Base-by-base conservation (phyloP, 495 filamentous ascomycete genomes). In the Neurospora sp. region DNA sequence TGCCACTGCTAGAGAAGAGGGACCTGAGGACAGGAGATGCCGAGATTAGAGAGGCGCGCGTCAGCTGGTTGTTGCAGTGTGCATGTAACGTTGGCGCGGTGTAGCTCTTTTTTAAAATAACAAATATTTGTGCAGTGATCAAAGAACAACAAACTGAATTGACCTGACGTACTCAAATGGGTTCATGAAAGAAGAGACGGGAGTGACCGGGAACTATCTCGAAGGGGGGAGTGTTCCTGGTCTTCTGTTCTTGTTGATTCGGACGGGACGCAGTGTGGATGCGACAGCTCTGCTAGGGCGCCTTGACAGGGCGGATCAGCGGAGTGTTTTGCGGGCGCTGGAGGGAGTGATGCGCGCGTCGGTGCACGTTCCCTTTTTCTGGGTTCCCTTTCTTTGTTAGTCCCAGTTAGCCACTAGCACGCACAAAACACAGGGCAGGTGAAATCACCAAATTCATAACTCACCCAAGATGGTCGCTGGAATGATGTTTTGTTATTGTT, bases 1-100 rank as follows among this genome's bases (percentile, higher is more conserved):
- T 79, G 76, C 77, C 75, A 70, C 73, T 73, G 46, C 27, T 18
- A 65, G 53, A 65, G 8, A 81, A 71, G 37, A 81, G 68, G 38
- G 78, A 77, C 48, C 78, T 80, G 70, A 46, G 11, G 38, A 18
- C 5, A 73, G 42, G 71, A 73, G 38, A 12, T 38, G 27, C 27
- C 53, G 53, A 65, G 22, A 35, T 65, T 35, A 7, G 14, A 20
- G 44, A 65, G 59, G 68, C 65, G 73, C 70, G 75, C 46, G 44
- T 74, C 37, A 76, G 70, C 31, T 48, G 42, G 39, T 46, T 73
- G 68, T 59, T 68, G n/a, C 5, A 38, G 31, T 39, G 27, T 65
- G 27, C 7, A 65, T 65, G 53, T 65, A 65, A 35, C 27, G 53
- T 65, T 65, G 53, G 53, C 53, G 22, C 53, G 27, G 14, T 35